Evolutionary conservation across 768 basidiomycete species (phyloP).

Genomic region (Suillus sp.): DNA sequence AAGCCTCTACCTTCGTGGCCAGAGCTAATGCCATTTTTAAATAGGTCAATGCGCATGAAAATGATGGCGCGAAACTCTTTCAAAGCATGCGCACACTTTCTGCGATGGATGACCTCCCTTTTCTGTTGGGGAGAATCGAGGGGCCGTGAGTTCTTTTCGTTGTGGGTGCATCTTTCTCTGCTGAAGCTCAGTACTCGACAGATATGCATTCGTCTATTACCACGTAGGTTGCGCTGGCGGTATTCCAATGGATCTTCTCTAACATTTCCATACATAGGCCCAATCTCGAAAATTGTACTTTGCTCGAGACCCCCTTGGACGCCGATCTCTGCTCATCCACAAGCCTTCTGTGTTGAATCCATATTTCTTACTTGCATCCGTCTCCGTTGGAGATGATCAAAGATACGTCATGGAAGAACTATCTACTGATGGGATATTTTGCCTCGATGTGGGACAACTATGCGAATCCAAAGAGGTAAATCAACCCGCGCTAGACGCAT

Average conservation of each 20-base stretch:
- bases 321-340: slow-evolving; percentile 81
- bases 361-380: slow-evolving; percentile 65
- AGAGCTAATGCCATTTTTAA: slow-evolving; percentile 13
- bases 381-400: slow-evolving; percentile 51
- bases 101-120: slow-evolving; percentile 44
- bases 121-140: slow-evolving; percentile 63
- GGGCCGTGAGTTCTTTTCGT: slow-evolving; percentile 66
- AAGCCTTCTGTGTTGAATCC: slow-evolving; percentile 50
- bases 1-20: background rate
- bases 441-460: slow-evolving; percentile 46
- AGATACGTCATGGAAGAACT: slow-evolving; percentile 63
- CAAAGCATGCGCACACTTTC: slow-evolving; percentile 27
- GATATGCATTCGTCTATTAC: slow-evolving; percentile 82
- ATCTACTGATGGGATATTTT: slow-evolving; percentile 56
- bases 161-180: background rate
- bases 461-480: slow-evolving; percentile 28
- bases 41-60: slow-evolving; percentile 62
- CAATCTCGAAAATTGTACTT: slow-evolving; percentile 58
- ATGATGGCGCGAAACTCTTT: slow-evolving; percentile 68
- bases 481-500: background rate
- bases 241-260: background rate
- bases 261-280: slow-evolving; percentile 36
- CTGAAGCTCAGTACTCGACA: slow-evolving; percentile 29
- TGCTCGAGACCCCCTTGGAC: slow-evolving; percentile 81
- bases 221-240: slow-evolving; percentile 48